Conservation (phyloP, 495 filamentous ascomycete genomes). For the Trichoderma parareesei region DNA sequence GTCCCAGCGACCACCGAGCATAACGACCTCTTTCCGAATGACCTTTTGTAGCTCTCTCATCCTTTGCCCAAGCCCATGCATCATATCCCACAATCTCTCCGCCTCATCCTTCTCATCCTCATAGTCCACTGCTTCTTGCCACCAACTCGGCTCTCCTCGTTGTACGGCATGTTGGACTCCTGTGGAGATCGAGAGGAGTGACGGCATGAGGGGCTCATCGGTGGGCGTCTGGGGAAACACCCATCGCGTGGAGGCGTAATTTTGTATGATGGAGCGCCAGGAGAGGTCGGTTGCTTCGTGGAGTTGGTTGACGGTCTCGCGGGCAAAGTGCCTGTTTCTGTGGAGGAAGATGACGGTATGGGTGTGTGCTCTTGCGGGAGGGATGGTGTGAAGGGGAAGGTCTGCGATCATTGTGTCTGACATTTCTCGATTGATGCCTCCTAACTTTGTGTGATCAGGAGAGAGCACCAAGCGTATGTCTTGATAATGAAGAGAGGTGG, state of each 20-base stretch:
- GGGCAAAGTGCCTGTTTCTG: neutral
- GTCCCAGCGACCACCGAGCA: conserved; percentile 2
- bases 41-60: neutral
- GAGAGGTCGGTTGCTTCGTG: neutral
- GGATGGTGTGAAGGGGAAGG: neutral
- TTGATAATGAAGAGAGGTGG: no score
- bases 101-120: neutral
- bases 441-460: neutral
- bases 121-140: neutral
- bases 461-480: no score
- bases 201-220: neutral
- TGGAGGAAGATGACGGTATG: conserved; percentile 2
- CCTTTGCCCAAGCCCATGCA: neutral
- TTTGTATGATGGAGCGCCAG: neutral
- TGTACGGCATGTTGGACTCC: neutral
- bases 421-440: neutral
- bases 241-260: neutral
- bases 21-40: neutral
- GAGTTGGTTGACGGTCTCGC: neutral
- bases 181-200: neutral
- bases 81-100: neutral
- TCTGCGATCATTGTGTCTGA: neutral
- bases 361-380: neutral
- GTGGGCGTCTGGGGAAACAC: conserved; percentile 2
- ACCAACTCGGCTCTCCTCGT: neutral